Evolutionary conservation across 179 eudicot genomes (phyloP).

Genomic region (Silene coronaria): DNA sequence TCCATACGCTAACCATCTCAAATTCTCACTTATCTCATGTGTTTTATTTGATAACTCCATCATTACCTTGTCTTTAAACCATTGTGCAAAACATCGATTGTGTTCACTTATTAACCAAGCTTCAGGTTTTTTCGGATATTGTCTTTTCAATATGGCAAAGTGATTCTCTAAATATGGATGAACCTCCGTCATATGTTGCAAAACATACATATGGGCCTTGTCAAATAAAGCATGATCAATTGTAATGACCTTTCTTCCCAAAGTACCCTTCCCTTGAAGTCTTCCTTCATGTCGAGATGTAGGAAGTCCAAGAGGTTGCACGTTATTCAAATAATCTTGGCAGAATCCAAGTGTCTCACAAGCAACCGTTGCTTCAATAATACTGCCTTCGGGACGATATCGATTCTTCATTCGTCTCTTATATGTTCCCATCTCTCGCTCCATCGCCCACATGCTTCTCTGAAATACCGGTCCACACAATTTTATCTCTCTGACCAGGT

Average conservation of each 20-base stretch:
- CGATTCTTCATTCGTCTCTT: background rate
- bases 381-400: too few relatives aligned
- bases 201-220: background rate
- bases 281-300: conserved; percentile 1
- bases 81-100: background rate
- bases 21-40: background rate
- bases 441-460: too few relatives aligned
- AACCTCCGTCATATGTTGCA: background rate
- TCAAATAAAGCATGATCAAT: background rate
- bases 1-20: background rate
- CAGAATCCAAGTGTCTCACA: background rate
- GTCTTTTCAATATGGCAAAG: too few relatives aligned
- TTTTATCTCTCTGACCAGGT: too few relatives aligned
- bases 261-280: background rate
- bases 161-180: too few relatives aligned
- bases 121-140: background rate
- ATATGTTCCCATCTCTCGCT: too few relatives aligned
- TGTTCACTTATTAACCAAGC: background rate
- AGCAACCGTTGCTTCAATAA: too few relatives aligned
- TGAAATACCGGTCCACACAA: too few relatives aligned
- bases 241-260: background rate
- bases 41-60: background rate
- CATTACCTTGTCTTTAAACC: background rate
- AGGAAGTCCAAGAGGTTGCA: background rate
- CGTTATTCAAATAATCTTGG: background rate